phyloP scores from a whole-genome alignment of 768 basidiomycete genomes.

The Leccinum subgranulosum region DNA sequence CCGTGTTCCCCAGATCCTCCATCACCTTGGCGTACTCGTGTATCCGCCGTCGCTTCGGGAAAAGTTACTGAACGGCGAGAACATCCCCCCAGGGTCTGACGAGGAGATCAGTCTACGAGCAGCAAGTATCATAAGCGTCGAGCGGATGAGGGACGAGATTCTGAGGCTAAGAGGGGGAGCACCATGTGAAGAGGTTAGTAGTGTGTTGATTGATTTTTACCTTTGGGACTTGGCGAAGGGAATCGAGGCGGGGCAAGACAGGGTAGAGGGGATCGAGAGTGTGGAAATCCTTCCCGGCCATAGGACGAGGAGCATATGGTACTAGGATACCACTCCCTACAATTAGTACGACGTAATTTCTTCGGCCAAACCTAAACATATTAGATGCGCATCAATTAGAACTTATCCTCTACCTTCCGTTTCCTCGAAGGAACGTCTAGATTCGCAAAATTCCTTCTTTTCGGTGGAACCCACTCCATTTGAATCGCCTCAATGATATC shows the following conservation, averaged over 20 bases:
- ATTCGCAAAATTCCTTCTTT: constrained; percentile 24
- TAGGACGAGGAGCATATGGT: constrained; percentile 84
- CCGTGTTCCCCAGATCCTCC: constrained; percentile 85
- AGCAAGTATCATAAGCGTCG: constrained; percentile 78
- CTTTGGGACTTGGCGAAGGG: constrained; percentile 85
- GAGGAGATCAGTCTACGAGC: constrained; percentile 81
- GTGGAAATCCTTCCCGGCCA: constrained; percentile 65
- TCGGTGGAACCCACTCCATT: constrained; percentile 27
- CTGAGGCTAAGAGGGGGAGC: constrained; percentile 24
- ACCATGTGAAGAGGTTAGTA: constrained; percentile 42
- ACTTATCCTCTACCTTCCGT: neutral
- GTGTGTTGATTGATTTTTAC: constrained; percentile 88
- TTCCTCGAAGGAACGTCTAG: constrained; percentile 6
- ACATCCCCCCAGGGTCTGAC: constrained; percentile 51
- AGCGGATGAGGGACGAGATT: constrained; percentile 65
- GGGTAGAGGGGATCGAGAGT: constrained; percentile 56
- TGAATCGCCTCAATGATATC: constrained; percentile 23
- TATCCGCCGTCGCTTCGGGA: constrained; percentile 64
- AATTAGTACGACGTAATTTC: constrained; percentile 10
- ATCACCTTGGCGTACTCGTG: constrained; percentile 72
- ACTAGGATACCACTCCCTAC: constrained; percentile 41
- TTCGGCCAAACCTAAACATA: neutral
- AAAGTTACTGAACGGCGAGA: constrained; percentile 42
- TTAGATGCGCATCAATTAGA: constrained; percentile 1
- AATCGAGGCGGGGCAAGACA: constrained; percentile 60